Evolutionary conservation across 2,329 filamentous ascomycete genomes (phyloP), one percentile per base, ranked within the genome.

Genomic region (Nothomitra cinnamomea): DNA sequence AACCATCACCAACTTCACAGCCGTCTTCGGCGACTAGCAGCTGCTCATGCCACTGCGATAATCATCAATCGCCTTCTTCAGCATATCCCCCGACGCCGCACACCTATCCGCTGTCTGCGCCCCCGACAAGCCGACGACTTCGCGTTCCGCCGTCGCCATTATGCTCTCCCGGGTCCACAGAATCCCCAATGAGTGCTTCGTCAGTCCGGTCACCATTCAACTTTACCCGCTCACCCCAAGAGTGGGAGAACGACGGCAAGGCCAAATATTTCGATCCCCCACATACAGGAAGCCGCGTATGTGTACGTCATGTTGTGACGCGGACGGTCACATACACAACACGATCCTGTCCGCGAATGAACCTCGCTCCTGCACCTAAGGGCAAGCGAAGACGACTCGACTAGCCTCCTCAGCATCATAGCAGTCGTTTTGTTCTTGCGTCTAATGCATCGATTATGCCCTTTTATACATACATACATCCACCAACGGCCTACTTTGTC

Each of bases 291-390:
- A 78, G 82, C 56, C 76, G 70, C 15, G 76, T 82, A 53, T 80
- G 76, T 63, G 87, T 95, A 55, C 76, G 87, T 53, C 88, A 95
- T 66, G 87, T 95, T 3, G 85, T 95, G 53, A 95, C 89, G n/a
- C 78, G 88, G 60, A 95, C 88, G 15, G 86, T 95, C 56, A 95
- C 87, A 41, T 95, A 94, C 68, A 94, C 86, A 64, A 28, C 45
- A 17, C 45, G 45, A 28, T 17, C 24, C 24, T 49, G 45, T 35
- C 75, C 64, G 67, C 70, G 38, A 58, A 64, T 80, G 57, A 75
- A 82, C 59, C 86, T 96, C 71, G 85, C 88, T 59, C 86, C 89
- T 22, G 87, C 89, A 38, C 90, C 88, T 6, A 89, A 89, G 67
- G 89, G 89, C 58, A 96, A 95, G 77, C 80, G 88, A 70, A 83